Evolutionary conservation across 495 filamentous ascomycete genomes (phyloP).

Genomic region (Daldinia childiae): DNA sequence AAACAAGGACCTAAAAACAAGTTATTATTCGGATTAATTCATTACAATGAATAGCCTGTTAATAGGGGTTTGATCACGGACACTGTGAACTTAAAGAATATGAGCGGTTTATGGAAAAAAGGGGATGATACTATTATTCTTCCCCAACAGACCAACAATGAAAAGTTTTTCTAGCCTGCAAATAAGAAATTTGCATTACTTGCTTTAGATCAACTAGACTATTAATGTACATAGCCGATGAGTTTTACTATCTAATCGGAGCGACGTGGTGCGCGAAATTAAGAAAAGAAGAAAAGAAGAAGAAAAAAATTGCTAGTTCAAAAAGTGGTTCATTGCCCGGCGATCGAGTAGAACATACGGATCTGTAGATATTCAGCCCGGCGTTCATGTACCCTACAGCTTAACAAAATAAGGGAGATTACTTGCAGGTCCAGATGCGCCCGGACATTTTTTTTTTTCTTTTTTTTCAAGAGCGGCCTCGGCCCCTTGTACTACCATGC

Average conservation of each 20-base stretch:
- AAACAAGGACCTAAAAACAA: neutral
- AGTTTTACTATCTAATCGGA: constrained; percentile 17
- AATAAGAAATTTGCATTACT: constrained; percentile 27
- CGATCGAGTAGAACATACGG: constrained; percentile 34
- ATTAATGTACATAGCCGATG: constrained; percentile 23
- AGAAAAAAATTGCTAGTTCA: constrained; percentile 23
- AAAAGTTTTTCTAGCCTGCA: constrained; percentile 21
- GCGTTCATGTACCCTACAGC: constrained; percentile 33
- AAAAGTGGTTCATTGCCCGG: constrained; percentile 25
- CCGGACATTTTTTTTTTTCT: constrained; percentile 28
- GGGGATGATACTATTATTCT: constrained; percentile 13
- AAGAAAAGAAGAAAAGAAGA: constrained; percentile 1
- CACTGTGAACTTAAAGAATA: constrained; percentile 10
- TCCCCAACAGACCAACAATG: constrained; percentile 26
- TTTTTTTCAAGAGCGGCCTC: constrained; percentile 31
- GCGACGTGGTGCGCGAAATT: constrained; percentile 27
- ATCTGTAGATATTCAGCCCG: constrained; percentile 38
- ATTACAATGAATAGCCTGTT: neutral
- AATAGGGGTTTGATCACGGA: neutral
- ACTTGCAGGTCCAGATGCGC: constrained; percentile 46
- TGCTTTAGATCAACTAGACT: constrained; percentile 19
- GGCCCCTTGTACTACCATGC: constrained; percentile 27
- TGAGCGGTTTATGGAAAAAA: constrained; percentile 3
- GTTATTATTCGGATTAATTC: neutral
- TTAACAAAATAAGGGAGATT: constrained; percentile 36